Conservation (phyloP, 805 yeast genomes). For the Spathaspora sp. region DNA sequence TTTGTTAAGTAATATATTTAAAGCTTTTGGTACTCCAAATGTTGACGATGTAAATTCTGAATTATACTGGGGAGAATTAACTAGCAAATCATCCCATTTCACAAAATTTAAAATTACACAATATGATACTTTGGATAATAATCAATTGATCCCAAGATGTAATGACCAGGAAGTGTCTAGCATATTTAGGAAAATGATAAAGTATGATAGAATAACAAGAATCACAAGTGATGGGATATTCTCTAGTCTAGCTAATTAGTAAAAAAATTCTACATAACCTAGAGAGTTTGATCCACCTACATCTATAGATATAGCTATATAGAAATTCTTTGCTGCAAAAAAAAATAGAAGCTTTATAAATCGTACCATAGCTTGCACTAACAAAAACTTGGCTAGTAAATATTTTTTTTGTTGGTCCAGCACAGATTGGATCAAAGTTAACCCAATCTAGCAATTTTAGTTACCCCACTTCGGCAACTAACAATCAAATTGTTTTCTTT, state of each 20-base stretch:
- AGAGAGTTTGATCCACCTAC: neutral
- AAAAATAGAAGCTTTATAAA: too few relatives aligned
- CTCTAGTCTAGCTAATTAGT: neutral
- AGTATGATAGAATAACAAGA: slow-evolving; percentile 26
- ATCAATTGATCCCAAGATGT: slow-evolving; percentile 15
- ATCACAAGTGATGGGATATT: slow-evolving; percentile 9
- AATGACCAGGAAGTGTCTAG: slow-evolving; percentile 11
- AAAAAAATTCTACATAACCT: neutral
- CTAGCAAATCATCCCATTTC: slow-evolving; percentile 24
- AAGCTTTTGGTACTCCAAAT: slow-evolving; percentile 61
- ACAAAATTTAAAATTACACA: slow-evolving; percentile 20
- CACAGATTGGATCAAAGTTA: neutral
- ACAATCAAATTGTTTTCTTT: too few relatives aligned
- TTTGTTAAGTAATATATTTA: slow-evolving; percentile 52
- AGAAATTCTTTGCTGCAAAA: neutral
- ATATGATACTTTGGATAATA: slow-evolving; percentile 4
- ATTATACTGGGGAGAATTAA: slow-evolving; percentile 36
- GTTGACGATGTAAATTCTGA: slow-evolving; percentile 5
- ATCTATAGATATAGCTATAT: neutral
- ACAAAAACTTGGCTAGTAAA: neutral
- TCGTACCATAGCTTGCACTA: neutral
- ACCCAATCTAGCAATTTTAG: neutral
- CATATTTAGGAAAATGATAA: slow-evolving; percentile 42
- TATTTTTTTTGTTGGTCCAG: neutral
- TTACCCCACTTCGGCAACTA: neutral